Percentiles rank a stretch among this genome's conserved stretches.
phyloP scores from a whole-genome alignment of 495 filamentous ascomycete species.

The Lasiosphaeriaceae sp. region DNA sequence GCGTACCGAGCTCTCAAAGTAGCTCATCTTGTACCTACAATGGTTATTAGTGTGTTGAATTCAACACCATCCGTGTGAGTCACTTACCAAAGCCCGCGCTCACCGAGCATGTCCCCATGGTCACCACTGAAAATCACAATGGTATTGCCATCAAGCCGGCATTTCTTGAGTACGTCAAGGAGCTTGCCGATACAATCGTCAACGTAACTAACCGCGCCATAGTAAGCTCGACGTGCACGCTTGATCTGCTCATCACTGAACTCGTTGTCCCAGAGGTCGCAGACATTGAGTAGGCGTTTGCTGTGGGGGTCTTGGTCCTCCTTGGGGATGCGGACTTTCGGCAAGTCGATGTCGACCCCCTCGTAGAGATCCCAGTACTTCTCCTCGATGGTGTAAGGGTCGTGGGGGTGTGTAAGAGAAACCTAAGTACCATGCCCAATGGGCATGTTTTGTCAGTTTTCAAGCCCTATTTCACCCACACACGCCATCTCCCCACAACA shows the following conservation, averaged over 20 bases:
- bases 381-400: slow-evolving; percentile 83
- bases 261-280: slow-evolving; percentile 72
- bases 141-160: slow-evolving; percentile 72
- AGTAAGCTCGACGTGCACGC: slow-evolving; percentile 78
- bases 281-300: slow-evolving; percentile 72
- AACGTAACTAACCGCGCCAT: slow-evolving; percentile 83
- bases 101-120: slow-evolving; percentile 90
- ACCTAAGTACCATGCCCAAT: slow-evolving; percentile 39
- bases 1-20: slow-evolving; percentile 78
- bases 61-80: neutral
- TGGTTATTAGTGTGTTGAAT: slow-evolving; percentile 1
- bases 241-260: slow-evolving; percentile 76
- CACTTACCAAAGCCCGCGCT: slow-evolving; percentile 72
- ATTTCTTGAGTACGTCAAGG: slow-evolving; percentile 65
- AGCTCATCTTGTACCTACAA: slow-evolving; percentile 80
- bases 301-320: slow-evolving; percentile 80
- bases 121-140: slow-evolving; percentile 86
- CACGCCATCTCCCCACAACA: neutral
- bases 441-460: slow-evolving; percentile 6
- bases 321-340: slow-evolving; percentile 67
- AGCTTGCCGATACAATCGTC: slow-evolving; percentile 83
- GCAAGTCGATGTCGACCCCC: slow-evolving; percentile 76
- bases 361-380: slow-evolving; percentile 90
- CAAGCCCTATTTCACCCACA: neutral
- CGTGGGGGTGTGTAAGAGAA: slow-evolving; percentile 86